Evolutionary conservation across 805 yeast genomes (phyloP), one percentile per base, ranked within the genome.

Genomic region (Yamadazyma sp.): DNA sequence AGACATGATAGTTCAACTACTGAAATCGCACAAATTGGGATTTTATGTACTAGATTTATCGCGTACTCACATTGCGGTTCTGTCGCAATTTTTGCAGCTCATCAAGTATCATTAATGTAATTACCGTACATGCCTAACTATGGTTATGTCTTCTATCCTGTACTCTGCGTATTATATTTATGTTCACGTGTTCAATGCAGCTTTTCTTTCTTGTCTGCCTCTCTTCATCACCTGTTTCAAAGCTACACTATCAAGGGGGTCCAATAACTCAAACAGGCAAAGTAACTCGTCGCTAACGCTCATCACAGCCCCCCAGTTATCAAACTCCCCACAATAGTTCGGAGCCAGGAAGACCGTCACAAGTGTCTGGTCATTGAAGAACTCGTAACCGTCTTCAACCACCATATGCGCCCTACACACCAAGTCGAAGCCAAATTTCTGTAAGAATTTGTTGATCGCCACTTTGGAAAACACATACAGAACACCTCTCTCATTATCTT

Each of bases 221-320:
- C 82, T 84, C 49, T 83, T 84, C 97, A 91, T 88, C 35, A 88
- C 93, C 59, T 86, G 96, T 57, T 91, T 90, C 62, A 93, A 75
- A 4, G 96, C 96, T 13, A 84, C 83, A 35, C 95, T 78, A 63
- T 91, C 98, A 50, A 93, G 71, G 6, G 99, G 99, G 62, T 93
- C 96, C 42, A 91, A 70, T 38, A 91, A 73, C 60, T 91, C 99
- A 62, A 91, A 91, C 45, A 93, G 83, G 62, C 99, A 91, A 40
- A 93, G 68, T 47, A 91, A 71, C 52, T 91, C 97, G 46, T 91
- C 96, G 46, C 87, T 78, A 11, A 91, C 98, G 50, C 95, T 82
- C 98, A 91, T 91, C 4, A 91, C 97, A 2, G 99, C 99, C 12
- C 90, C 90, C 80, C 84, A 82, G 52, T 82, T 82, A 49, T 81